Conservation (phyloP, 176 grass and related monocot genomes). For the Alloteropsis semialata region DNA sequence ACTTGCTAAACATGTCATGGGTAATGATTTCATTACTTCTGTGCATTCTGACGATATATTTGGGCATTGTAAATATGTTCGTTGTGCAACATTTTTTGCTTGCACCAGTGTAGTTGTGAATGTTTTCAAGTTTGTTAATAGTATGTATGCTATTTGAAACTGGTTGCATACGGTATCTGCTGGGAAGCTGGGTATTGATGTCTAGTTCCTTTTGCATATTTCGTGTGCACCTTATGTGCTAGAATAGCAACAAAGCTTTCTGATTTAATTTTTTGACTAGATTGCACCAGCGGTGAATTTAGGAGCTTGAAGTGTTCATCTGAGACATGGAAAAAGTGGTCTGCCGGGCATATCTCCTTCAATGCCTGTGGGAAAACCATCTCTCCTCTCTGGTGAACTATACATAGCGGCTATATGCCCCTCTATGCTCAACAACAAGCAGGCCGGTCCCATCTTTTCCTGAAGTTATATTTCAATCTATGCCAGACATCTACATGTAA, state of each 20-base stretch:
- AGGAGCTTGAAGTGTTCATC: conserved; percentile 42
- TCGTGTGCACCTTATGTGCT: not conserved
- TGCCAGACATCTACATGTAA: conserved; percentile 53
- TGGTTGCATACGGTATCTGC: not conserved
- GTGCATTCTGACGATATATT: conserved; percentile 12
- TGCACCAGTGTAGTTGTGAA: not conserved
- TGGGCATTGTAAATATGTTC: not conserved
- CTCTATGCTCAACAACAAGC: conserved; percentile 52
- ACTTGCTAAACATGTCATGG: not conserved
- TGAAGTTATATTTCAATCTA: conserved; percentile 49
- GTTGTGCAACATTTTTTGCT: not conserved
- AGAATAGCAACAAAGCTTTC: not conserved
- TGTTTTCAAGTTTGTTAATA: not conserved
- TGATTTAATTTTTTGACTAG: conserved; percentile 37
- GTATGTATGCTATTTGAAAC: not conserved
- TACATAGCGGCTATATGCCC: conserved; percentile 57
- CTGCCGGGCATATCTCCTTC: conserved; percentile 42
- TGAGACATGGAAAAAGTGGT: conserved; percentile 75
- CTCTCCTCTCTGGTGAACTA: conserved; percentile 69
- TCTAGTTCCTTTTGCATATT: conserved; percentile 12
- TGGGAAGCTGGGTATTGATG: not conserved
- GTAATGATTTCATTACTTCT: not conserved
- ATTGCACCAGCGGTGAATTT: conserved; percentile 43
- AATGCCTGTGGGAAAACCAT: conserved; percentile 47
- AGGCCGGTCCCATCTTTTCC: conserved; percentile 47